phyloP scores from a whole-genome alignment of 2,329 filamentous ascomycete genomes.

The Nannizziopsis barbatae region DNA sequence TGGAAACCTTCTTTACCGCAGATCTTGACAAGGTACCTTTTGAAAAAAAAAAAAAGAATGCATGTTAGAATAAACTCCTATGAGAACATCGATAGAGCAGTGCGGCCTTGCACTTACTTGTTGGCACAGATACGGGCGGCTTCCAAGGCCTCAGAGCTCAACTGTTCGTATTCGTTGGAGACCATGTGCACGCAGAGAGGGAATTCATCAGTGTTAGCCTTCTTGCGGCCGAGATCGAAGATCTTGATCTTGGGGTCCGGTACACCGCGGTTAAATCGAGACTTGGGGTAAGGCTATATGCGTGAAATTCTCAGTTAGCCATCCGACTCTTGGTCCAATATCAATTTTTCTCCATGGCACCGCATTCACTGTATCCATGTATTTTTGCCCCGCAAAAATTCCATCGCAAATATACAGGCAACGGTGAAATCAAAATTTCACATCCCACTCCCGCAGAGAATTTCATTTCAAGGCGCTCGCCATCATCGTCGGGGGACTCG shows the following conservation, averaged over 20 bases:
- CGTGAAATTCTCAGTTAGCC: not conserved
- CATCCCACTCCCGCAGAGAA: too few relatives aligned
- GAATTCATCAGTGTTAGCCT: constrained; percentile 98
- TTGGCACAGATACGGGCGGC: constrained; percentile 99
- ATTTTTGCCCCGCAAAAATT: too few relatives aligned
- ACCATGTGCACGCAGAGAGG: constrained; percentile 98
- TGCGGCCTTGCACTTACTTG: constrained; percentile 52
- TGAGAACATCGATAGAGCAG: not conserved
- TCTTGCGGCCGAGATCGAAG: constrained; percentile 98
- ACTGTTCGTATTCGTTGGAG: constrained; percentile 99
- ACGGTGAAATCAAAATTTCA: not conserved
- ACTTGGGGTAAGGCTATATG: constrained; percentile 88
- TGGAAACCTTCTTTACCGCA: constrained; percentile 63
- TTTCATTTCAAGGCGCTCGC: not conserved
- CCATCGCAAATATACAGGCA: not conserved
- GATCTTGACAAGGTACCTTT: constrained; percentile 56
- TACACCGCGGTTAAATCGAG: constrained; percentile 99
- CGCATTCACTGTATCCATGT: too few relatives aligned
- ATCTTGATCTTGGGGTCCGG: constrained; percentile 73
- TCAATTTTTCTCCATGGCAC: too few relatives aligned
- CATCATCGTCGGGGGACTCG: not conserved
- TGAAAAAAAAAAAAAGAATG: too few relatives aligned
- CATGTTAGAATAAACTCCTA: not conserved
- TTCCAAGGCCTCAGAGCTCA: constrained; percentile 98
- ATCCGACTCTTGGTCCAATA: not conserved